Percentiles rank a stretch among this genome's conserved stretches.
These are phyloP conservation scores for Rhodotorula diobovata DNA, from an alignment of 768 basidiomycete genomes.

Conservation along the genomic window DNA sequence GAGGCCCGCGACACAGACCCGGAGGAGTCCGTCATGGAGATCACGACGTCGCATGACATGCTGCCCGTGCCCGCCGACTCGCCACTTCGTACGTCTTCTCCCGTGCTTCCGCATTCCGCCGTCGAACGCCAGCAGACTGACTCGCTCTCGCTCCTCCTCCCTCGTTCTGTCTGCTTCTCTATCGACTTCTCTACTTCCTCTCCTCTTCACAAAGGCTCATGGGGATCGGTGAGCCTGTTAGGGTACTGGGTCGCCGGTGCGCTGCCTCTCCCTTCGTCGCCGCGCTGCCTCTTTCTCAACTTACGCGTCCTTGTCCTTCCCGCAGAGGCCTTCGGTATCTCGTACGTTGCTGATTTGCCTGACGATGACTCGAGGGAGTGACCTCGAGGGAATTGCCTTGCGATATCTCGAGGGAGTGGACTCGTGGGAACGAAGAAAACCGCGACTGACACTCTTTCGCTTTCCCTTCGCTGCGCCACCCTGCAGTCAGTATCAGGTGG, in stretches of 20 bases:
- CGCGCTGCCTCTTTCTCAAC: too few relatives aligned
- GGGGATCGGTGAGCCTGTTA: conserved; percentile 28
- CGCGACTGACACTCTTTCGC: too few relatives aligned
- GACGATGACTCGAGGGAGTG: too few relatives aligned
- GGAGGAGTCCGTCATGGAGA: conserved; percentile 3
- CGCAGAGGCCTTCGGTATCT: conserved; percentile 28
- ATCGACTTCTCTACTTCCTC: background rate
- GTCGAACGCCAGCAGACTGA: background rate
- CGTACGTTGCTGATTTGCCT: background rate
- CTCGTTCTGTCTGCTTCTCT: too few relatives aligned
- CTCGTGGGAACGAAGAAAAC: too few relatives aligned
- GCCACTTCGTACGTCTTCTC: background rate
- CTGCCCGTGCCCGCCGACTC: conserved; percentile 27
- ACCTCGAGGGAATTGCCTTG: too few relatives aligned
- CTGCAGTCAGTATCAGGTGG: conserved; percentile 28
- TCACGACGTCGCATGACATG: conserved; percentile 37
- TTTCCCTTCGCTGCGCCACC: background rate
- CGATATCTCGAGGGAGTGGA: too few relatives aligned
- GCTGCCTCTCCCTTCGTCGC: background rate
- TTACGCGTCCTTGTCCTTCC: background rate
- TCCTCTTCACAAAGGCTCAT: conserved; percentile 28
- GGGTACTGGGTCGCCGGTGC: conserved; percentile 7
- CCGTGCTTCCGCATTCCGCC: background rate
- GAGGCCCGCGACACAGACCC: background rate
- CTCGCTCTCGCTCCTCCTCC: background rate